phyloP scores from a whole-genome alignment of 1,284 basidiomycete genomes.

The Rhodotorula sp. region DNA sequence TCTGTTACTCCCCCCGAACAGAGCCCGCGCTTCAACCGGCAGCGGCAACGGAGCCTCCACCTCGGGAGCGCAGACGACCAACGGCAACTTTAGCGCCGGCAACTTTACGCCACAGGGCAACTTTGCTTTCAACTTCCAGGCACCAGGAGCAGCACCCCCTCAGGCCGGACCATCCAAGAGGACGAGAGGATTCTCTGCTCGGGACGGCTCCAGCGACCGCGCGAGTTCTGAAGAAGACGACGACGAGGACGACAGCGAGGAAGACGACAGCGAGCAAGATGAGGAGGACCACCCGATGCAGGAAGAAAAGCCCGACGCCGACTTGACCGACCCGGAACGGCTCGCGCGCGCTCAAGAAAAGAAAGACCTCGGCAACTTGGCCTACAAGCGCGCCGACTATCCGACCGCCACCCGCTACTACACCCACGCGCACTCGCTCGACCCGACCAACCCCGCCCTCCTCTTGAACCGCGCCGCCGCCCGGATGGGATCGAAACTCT shows the following conservation, averaged over 20 bases:
- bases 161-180: no score
- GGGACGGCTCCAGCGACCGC: conserved; percentile 2
- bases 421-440: conserved; percentile 69
- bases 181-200: no score
- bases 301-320: conserved; percentile 28
- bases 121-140: conserved; percentile 21
- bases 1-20: neutral
- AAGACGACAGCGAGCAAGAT: conserved; percentile 1
- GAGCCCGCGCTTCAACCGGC: conserved; percentile 14
- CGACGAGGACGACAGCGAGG: conserved; percentile 7
- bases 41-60: neutral
- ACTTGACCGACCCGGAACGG: conserved; percentile 23
- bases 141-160: conserved; percentile 1
- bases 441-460: conserved; percentile 68
- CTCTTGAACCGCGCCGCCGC: conserved; percentile 82
- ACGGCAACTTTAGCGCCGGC: neutral
- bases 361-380: conserved; percentile 36
- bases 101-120: conserved; percentile 28
- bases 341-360: conserved; percentile 21
- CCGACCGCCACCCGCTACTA: conserved; percentile 68
- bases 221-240: neutral
- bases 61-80: neutral
- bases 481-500: conserved; percentile 75
- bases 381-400: conserved; percentile 37
- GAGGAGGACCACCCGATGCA: conserved; percentile 9